A percentile compares a stretch with the other conserved stretches of the same genome.
Evolutionary conservation across 2,329 filamentous ascomycete species (phyloP).

Genomic region (Colletotrichum sp.): DNA sequence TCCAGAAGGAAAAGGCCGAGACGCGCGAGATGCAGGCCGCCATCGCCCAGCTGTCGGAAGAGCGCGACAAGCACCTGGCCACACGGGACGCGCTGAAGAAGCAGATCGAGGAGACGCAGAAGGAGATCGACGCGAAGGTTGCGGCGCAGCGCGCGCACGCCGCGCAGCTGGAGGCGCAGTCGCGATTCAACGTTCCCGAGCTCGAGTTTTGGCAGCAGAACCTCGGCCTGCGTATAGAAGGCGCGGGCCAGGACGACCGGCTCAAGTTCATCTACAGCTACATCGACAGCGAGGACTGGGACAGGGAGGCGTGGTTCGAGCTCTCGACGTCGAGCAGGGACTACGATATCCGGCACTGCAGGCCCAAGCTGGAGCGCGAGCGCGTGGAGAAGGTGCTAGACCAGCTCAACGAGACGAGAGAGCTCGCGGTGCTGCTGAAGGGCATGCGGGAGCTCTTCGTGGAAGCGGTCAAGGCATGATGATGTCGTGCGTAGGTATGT

Average conservation of each 20-base stretch:
- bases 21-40: constrained; percentile 74
- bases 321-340: constrained; percentile 80
- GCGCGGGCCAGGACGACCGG: constrained; percentile 81
- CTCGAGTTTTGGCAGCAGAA: constrained; percentile 96
- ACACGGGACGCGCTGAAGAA: constrained; percentile 61
- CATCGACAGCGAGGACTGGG: constrained; percentile 85
- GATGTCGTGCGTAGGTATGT: neutral
- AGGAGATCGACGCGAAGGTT: constrained; percentile 70
- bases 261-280: constrained; percentile 91
- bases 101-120: constrained; percentile 71
- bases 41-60: constrained; percentile 61
- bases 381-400: constrained; percentile 80
- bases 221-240: constrained; percentile 87
- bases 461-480: constrained; percentile 63
- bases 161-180: constrained; percentile 79
- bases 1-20: constrained; percentile 80
- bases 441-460: constrained; percentile 83
- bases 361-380: constrained; percentile 82
- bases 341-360: constrained; percentile 82
- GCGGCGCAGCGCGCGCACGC: constrained; percentile 77
- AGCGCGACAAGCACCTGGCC: constrained; percentile 65
- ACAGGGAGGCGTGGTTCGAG: constrained; percentile 92
- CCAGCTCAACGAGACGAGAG: constrained; percentile 79
- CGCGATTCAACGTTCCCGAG: constrained; percentile 89
- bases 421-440: constrained; percentile 75